Percentiles rank a stretch among this genome's conserved stretches.
Evolutionary conservation across 1,284 basidiomycete species (phyloP).

Genomic region (Coniophora puteana): DNA sequence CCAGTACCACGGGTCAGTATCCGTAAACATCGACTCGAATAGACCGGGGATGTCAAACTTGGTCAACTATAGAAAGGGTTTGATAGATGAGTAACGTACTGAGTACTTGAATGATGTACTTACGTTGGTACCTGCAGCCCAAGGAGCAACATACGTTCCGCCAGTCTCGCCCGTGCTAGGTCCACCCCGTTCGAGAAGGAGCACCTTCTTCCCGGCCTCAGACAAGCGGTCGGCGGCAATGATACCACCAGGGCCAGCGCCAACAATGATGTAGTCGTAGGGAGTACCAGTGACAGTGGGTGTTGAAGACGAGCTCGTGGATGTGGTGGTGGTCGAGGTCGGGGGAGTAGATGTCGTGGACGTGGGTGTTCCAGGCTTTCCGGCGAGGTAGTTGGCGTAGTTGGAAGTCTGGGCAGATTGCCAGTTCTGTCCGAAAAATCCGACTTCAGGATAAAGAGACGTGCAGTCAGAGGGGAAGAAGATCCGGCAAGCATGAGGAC

Average conservation of each 20-base stretch:
- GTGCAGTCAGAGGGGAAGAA: no score
- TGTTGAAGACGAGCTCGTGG: constrained; percentile 31
- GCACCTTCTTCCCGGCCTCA: constrained; percentile 58
- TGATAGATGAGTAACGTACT: background rate
- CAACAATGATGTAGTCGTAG: constrained; percentile 63
- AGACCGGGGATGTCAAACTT: constrained; percentile 64
- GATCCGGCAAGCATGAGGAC: no score
- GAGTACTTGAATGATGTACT: background rate
- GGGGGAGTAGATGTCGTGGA: constrained; percentile 21
- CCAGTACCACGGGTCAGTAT: constrained; percentile 57
- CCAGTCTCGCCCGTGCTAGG: constrained; percentile 58
- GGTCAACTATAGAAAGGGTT: constrained; percentile 52
- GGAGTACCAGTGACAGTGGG: constrained; percentile 42
- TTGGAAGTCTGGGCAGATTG: constrained; percentile 43
- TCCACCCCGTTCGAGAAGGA: constrained; percentile 59
- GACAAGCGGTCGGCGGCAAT: constrained; percentile 54
- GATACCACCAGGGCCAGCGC: constrained; percentile 48
- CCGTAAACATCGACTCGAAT: constrained; percentile 62
- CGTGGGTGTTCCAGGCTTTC: constrained; percentile 32
- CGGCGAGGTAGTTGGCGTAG: constrained; percentile 49
- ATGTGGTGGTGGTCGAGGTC: constrained; percentile 24
- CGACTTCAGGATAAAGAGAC: no score
- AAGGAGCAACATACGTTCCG: constrained; percentile 52
- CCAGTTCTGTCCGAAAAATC: constrained; percentile 54
- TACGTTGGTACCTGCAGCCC: constrained; percentile 46